Evolutionary conservation across 169 alveolate species (phyloP), one percentile per base, ranked within the genome.

Genomic region (Cryptosporidium tyzzeri): DNA sequence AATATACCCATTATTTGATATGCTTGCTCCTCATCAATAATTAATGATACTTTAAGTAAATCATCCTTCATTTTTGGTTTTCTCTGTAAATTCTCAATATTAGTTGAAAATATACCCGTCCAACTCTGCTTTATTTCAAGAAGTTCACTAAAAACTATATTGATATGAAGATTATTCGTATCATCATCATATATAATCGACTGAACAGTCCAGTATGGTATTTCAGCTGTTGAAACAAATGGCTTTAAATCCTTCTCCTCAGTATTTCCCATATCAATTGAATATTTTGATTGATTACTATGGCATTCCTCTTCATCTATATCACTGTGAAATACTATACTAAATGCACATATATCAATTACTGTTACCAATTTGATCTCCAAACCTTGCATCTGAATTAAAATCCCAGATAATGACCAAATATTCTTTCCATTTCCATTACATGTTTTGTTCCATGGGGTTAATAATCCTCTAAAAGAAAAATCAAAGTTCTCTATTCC

Each of bases 401-500:
- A 8, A 21, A 80, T 26, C 50, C 89, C 89, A 61, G 89, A 80
- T 21, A 80, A 62, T 16, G 89, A 80, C 89, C 89, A 80, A 37
- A 80, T 80, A 62, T 80, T 80, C 31, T 39, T 80, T 80, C 89
- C 89, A 62, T 80, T 80, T 6, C 80, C 73, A 16, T 80, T 80
- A 59, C 89, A 80, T 1, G 89, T 80, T 45, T 80, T 80, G 55
- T 80, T 80, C 89, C 89, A 80, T 8, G 89, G 89, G 9, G 89
- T 80, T 29, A 80, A 44, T 10, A 80, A 21, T 18, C 89, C 89
- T 62, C 89, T 80, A 62, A 80, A 80, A 21, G 89, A 80, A 45
- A 58, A 80, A 29, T 80, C 89, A 59, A 80, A 80, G 65, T 80
- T 80, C 33, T 80, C 75, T 8, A 51, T 67, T n/a, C 45, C 70